These are phyloP conservation scores for Ulmus americana DNA, from an alignment of 331 rosid genomes.

Conservation along the genomic window DNA sequence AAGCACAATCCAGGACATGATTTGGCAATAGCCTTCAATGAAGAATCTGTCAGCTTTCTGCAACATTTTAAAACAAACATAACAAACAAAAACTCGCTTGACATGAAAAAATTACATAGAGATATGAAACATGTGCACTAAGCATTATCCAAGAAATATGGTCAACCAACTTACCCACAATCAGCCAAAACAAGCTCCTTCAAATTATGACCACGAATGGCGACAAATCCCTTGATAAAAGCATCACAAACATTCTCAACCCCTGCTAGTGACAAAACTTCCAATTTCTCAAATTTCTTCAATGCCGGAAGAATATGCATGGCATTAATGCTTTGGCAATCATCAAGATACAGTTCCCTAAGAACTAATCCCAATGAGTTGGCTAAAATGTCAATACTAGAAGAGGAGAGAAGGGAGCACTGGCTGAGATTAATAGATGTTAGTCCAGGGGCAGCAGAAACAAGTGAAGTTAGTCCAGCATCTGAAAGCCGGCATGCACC, in stretches of 20 bases:
- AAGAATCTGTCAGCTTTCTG: conserved; percentile 73
- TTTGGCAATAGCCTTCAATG: conserved; percentile 57
- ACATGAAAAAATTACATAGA: conserved; percentile 1
- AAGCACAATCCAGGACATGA: conserved; percentile 43
- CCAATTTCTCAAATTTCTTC: conserved; percentile 49
- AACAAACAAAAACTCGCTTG: conserved; percentile 9
- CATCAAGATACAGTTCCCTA: conserved; percentile 66
- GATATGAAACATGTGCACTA: conserved; percentile 9
- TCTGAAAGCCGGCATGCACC: conserved; percentile 88
- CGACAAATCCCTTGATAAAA: conserved; percentile 39
- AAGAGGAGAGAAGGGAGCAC: conserved; percentile 71
- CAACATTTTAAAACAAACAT: conserved; percentile 24
- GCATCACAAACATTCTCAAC: conserved; percentile 42
- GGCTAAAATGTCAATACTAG: conserved; percentile 43
- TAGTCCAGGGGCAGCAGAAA: conserved; percentile 60
- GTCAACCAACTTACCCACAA: conserved; percentile 55
- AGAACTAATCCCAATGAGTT: conserved; percentile 53
- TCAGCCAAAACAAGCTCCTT: conserved; percentile 70
- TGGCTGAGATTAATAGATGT: conserved; percentile 74
- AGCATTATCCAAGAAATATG: background rate
- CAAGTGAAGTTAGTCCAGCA: conserved; percentile 43
- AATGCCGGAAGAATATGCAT: conserved; percentile 40
- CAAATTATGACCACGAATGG: conserved; percentile 45
- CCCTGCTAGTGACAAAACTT: conserved; percentile 70
- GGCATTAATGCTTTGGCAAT: conserved; percentile 51